These are phyloP conservation scores for Musa itinerans DNA, from an alignment of 176 grass and related monocot genomes.

Conservation along the genomic window DNA sequence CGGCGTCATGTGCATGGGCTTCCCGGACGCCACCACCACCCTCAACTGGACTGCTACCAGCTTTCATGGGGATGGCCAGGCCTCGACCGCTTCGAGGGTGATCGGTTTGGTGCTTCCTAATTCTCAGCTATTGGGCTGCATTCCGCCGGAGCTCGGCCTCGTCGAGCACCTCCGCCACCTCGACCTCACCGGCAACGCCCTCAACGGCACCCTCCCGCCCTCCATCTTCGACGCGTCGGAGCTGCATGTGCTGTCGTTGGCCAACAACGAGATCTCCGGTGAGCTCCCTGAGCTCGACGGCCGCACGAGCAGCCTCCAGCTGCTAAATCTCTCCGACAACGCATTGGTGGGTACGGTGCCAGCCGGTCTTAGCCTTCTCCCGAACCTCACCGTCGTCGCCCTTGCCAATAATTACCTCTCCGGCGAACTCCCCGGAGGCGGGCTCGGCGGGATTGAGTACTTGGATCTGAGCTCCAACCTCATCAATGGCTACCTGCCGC, in stretches of 20 bases:
- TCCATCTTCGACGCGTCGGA: conserved; percentile 51
- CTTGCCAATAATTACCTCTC: conserved; percentile 70
- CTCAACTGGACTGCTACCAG: conserved; percentile 16
- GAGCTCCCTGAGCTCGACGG: conserved; percentile 36
- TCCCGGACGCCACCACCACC: conserved; percentile 1
- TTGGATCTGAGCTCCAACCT: conserved; percentile 73
- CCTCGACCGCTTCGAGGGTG: conserved; percentile 62
- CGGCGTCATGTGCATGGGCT: conserved; percentile 84
- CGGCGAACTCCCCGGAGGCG: conserved; percentile 37
- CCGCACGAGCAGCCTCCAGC: conserved; percentile 39
- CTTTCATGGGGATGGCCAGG: background rate
- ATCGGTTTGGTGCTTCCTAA: conserved; percentile 70
- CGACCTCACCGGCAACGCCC: conserved; percentile 80
- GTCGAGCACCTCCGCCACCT: conserved; percentile 76
- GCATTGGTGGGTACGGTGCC: conserved; percentile 58
- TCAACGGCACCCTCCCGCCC: conserved; percentile 47
- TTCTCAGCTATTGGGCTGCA: conserved; percentile 50
- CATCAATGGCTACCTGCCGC: conserved; percentile 52
- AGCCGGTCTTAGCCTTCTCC: conserved; percentile 41
- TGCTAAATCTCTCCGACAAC: conserved; percentile 77
- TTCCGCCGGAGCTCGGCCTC: conserved; percentile 47
- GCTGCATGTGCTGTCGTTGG: conserved; percentile 65
- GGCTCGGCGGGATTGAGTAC: conserved; percentile 40
- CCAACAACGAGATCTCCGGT: conserved; percentile 67
- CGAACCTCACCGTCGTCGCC: conserved; percentile 63